Percentiles rank a stretch among this genome's conserved stretches.
phyloP scores from a whole-genome alignment of 306 rosid species.

The Elaeagnus macrophylla region DNA sequence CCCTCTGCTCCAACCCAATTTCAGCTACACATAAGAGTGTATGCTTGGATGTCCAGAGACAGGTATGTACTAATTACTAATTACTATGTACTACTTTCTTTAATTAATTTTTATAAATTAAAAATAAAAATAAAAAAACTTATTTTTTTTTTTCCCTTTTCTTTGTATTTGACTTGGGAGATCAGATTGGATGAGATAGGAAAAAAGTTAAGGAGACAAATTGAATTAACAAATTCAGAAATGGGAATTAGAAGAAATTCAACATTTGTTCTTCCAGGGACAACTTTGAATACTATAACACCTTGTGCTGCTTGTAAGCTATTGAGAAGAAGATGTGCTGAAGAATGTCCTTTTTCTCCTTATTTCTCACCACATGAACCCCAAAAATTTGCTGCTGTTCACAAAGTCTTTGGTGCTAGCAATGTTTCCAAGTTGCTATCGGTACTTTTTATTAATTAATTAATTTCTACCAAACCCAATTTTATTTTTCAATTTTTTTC shows the following conservation, averaged over 20 bases:
- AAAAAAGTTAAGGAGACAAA: conserved; percentile 29
- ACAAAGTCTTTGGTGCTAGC: conserved; percentile 92
- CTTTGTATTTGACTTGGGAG: conserved; percentile 34
- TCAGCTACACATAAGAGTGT: conserved; percentile 19
- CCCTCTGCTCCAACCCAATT: conserved; percentile 12
- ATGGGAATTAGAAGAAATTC: conserved; percentile 42
- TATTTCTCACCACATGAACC: conserved; percentile 93
- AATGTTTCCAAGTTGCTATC: conserved; percentile 86
- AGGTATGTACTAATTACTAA: conserved; percentile 44
- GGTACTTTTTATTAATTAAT: conserved; percentile 20
- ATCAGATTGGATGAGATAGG: conserved; percentile 40
- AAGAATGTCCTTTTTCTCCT: conserved; percentile 87
- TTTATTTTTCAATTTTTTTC: too few relatives aligned
- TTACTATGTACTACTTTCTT: neutral
- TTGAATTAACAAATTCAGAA: conserved; percentile 10
- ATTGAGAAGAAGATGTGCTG: conserved; percentile 84
- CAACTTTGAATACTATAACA: conserved; percentile 55
- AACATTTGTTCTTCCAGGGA: conserved; percentile 41
- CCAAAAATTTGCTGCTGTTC: conserved; percentile 79
- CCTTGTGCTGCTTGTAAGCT: conserved; percentile 99
- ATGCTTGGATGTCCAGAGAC: conserved; percentile 59
- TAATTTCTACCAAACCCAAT: too few relatives aligned
- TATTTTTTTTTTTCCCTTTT: neutral
- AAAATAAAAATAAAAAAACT: too few relatives aligned
- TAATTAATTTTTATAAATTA: too few relatives aligned